These are phyloP conservation scores for Asterophora lycoperdoides DNA, from an alignment of 768 basidiomycete genomes.

Conservation along the genomic window DNA sequence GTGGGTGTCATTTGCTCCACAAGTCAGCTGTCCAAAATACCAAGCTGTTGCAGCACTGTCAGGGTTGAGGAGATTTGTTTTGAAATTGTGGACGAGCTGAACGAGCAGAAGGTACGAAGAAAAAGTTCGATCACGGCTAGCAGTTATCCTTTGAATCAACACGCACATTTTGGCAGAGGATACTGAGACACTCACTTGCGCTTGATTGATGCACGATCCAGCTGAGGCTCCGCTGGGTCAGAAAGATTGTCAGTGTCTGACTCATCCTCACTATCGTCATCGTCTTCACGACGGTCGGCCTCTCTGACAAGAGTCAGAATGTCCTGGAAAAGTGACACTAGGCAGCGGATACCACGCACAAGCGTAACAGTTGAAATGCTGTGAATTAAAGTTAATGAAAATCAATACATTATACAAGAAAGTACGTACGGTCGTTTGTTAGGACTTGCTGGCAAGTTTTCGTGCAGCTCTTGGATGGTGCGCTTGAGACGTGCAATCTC, in stretches of 20 bases:
- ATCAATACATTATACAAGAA: too few relatives aligned
- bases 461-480: background rate
- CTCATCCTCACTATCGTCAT: background rate
- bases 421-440: conserved; percentile 1
- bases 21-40: conserved; percentile 16
- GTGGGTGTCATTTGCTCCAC: conserved; percentile 19
- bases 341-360: background rate
- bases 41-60: background rate
- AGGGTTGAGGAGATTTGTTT: background rate
- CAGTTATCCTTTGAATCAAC: too few relatives aligned
- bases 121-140: too few relatives aligned
- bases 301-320: background rate
- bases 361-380: background rate
- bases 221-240: background rate
- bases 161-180: too few relatives aligned
- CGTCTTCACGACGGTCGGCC: background rate
- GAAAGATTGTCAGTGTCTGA: too few relatives aligned
- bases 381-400: background rate
- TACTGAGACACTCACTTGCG: background rate
- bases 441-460: background rate
- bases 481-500: background rate
- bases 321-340: background rate
- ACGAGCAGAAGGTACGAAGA: too few relatives aligned
- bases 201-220: too few relatives aligned
- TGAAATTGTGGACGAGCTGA: too few relatives aligned